Evolutionary conservation across 2,329 filamentous ascomycete species (phyloP), one percentile per base, ranked within the genome.

Genomic region (Botrytis elliptica): DNA sequence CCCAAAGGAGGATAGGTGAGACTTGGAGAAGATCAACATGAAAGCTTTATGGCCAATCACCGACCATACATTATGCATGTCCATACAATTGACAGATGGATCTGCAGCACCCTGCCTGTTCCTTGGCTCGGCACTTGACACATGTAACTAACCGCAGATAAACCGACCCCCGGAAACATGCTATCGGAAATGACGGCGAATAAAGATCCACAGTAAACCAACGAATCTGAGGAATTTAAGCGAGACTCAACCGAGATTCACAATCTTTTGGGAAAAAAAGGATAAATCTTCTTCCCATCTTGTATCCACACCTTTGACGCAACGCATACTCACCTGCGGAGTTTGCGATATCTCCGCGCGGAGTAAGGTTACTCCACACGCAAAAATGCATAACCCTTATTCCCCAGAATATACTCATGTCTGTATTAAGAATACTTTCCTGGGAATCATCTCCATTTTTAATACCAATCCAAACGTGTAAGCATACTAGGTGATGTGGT

Each of bases 231-330:
- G 25, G 12, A n/a, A 55, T 55, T 49, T 55, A 55, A 66, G 44
- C 40, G 63, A 65, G 6, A 44, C 36, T 66, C 22, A 40, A 66
- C 63, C 40, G 22, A 66, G 40, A 66, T 46, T 46, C 40, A 44
- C 63, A 46, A 46, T 44, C 22, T 66, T 29, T 22, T 46, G 22
- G 14, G 38, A n/a, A 66, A 44, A 29, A 18, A 10, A 29, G 63
- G 63, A 66, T 66, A 66, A 66, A 66, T 66, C 63, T 66, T 66
- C 63, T 66, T 66, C 63, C 63, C 40, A 42, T 66, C 33, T 46
- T 10, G 63, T 66, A 66, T 66, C 63, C 63, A 66, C 63, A n/a
- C 29, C 33, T 40, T 40, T 33, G 40, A 66, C 18, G 40, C 40
- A 29, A 44, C 40, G 63, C 63, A 46, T 66, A 8, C 49, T 5